Evolutionary conservation across 2,329 filamentous ascomycete genomes (phyloP).

Genomic region (Didymella pinodella): DNA sequence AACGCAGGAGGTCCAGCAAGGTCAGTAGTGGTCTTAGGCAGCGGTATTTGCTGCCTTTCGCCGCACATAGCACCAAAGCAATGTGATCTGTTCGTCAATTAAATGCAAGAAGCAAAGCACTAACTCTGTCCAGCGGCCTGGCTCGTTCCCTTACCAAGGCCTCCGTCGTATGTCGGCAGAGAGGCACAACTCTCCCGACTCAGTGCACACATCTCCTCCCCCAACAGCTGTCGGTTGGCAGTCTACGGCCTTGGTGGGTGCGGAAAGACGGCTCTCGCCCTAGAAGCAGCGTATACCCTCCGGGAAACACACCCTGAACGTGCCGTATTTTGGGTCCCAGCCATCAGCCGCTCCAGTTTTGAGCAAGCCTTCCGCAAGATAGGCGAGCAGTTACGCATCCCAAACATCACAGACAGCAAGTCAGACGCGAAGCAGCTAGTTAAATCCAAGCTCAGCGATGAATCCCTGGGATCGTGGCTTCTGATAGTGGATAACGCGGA

Average conservation of each 20-base stretch:
- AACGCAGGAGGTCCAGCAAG: too few relatives aligned
- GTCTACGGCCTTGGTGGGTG: conserved; percentile 6
- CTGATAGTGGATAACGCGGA: background rate
- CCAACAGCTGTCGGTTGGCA: background rate
- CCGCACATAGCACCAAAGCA: too few relatives aligned
- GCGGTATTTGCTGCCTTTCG: too few relatives aligned
- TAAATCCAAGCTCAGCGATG: background rate
- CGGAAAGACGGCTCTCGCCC: conserved; percentile 7
- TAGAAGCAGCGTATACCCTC: conserved; percentile 1
- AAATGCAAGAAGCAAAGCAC: too few relatives aligned
- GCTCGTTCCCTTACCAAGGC: background rate
- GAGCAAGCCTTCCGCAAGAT: conserved; percentile 7
- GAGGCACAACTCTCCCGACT: background rate
- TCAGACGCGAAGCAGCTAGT: conserved; percentile 35
- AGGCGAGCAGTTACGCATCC: background rate
- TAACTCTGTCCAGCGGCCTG: background rate
- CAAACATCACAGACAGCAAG: conserved; percentile 16
- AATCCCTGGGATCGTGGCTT: background rate
- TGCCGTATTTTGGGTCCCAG: conserved; percentile 1
- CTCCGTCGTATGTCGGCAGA: background rate
- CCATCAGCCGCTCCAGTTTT: conserved; percentile 1
- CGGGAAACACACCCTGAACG: background rate
- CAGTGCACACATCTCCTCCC: background rate
- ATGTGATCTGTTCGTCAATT: too few relatives aligned
- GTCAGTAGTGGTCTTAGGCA: too few relatives aligned